Evolutionary conservation across 495 filamentous ascomycete species (phyloP), one percentile per base, ranked within the genome.

Genomic region (Friedmanniomyces endolithicus): DNA sequence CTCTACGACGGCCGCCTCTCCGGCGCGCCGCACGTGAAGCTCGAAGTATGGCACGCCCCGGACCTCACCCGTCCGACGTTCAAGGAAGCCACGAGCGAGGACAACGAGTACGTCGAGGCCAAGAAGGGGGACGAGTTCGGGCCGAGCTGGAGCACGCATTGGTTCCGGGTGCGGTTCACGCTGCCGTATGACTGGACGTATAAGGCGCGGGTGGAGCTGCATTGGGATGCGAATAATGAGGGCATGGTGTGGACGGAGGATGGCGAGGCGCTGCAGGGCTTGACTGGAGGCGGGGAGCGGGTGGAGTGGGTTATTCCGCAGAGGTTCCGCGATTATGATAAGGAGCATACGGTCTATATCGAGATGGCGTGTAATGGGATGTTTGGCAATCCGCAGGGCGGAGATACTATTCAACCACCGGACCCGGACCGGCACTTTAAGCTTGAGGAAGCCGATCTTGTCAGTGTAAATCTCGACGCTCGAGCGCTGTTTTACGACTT

Each of bases 311-410:
- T 95, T 34, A 74, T 98, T 43, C 90, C 90, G 1, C 72, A 86
- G 19, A 75, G 74, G 27, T 95, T 74, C 69, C 77, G 81, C 48
- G 87, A 97, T 64, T 27, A 12, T 17, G 90, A 88, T 8, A 81
- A 90, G 66, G 78, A 85, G 58, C 92, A 98, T 65, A 78, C 73
- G 9, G 85, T 97, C 57, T 98, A 95, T 67, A 81, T 98, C 57
- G 92, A 98, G 71, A 94, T 98, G 86, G 92, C 92, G 14, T 97
- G 92, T 69, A 98, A 98, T 70, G 81, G 82, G 62, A 98, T 98
- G 90, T 96, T 97, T 70, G 92, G 92, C 49, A 96, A 95, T 70
- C 84, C 87, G 0, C 74, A 82, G 1, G 85, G 83, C 20, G 89
- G 87, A 12, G 90, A 95, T 65, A 79, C 73, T 6, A 96, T 95